Evolutionary conservation across 495 filamentous ascomycete genomes (phyloP).

Genomic region (Hypoxylon fuscum): DNA sequence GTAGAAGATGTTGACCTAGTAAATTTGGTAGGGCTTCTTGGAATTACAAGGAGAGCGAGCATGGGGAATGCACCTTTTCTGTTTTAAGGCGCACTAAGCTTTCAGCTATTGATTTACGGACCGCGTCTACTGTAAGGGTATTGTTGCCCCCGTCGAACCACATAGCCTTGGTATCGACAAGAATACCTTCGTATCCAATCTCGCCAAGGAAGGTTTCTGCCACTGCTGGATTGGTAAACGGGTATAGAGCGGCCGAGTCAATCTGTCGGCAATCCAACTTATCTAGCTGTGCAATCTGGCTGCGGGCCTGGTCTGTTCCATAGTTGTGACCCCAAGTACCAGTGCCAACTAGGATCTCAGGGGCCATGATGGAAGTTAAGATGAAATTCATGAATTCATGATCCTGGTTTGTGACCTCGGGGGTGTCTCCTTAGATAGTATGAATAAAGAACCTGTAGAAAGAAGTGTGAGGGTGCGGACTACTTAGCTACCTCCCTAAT

Average conservation of each 20-base stretch:
- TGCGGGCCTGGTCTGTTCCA: background rate
- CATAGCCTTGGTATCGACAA: slow-evolving; percentile 33
- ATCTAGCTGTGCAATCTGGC: slow-evolving; percentile 2
- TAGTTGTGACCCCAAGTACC: slow-evolving; percentile 21
- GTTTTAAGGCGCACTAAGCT: slow-evolving; percentile 27
- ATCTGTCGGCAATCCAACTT: slow-evolving; percentile 33
- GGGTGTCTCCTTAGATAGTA: no score
- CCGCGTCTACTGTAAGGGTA: background rate
- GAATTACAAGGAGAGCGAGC: no score
- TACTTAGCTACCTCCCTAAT: no score
- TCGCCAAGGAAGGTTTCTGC: slow-evolving; percentile 37
- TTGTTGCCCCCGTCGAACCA: slow-evolving; percentile 16
- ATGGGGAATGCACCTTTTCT: slow-evolving; percentile 16
- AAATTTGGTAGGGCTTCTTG: slow-evolving; percentile 21
- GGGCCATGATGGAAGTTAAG: background rate
- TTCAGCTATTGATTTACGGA: slow-evolving; percentile 1
- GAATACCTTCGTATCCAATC: slow-evolving; percentile 25
- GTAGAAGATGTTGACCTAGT: slow-evolving; percentile 45
- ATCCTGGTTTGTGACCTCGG: no score
- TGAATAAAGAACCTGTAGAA: no score
- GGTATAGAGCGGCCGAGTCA: slow-evolving; percentile 40
- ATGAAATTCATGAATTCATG: no score
- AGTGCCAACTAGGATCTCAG: slow-evolving; percentile 6
- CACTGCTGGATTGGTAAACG: slow-evolving; percentile 5
- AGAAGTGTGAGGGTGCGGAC: no score